Evolutionary conservation across 345 rosid genomes (phyloP).

Genomic region (Hevea brasiliensis): DNA sequence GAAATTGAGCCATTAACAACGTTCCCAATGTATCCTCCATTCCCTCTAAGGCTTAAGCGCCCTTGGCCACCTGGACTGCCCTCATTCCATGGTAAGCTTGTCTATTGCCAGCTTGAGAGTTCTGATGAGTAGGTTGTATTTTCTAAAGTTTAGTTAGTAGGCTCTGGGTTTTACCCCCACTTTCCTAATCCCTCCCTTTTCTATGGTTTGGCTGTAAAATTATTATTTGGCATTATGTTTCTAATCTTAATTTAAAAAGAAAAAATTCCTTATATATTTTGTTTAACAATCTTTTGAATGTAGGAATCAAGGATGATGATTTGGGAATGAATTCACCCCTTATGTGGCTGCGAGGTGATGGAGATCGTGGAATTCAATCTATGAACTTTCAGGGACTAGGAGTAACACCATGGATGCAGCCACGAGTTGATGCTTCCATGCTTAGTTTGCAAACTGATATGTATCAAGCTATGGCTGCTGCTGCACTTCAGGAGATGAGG

Average conservation of each 20-base stretch:
- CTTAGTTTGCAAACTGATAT: conserved; percentile 81
- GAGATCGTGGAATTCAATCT: conserved; percentile 64
- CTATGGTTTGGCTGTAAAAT: neutral
- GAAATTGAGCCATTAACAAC: conserved; percentile 97
- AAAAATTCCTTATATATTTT: neutral
- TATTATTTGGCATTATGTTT: neutral
- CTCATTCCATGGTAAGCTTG: conserved; percentile 61
- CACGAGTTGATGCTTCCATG: conserved; percentile 71
- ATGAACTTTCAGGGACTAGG: conserved; percentile 77
- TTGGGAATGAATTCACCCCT: conserved; percentile 71
- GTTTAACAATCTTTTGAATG: neutral
- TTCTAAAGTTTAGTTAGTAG: neutral
- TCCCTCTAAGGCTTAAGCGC: conserved; percentile 90
- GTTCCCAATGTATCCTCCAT: conserved; percentile 96
- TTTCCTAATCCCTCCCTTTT: neutral
- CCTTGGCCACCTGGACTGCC: conserved; percentile 97
- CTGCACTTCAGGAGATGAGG: conserved; percentile 86
- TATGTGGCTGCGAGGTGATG: conserved; percentile 77
- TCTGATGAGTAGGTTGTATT: neutral
- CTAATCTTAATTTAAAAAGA: neutral
- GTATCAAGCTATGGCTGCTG: conserved; percentile 92
- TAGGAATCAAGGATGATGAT: conserved; percentile 79
- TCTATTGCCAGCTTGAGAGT: neutral
- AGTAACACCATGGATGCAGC: conserved; percentile 86
- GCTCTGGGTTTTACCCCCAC: neutral